Evolutionary conservation across 805 yeast genomes (phyloP), one percentile per base, ranked within the genome.

Genomic region (Lipomyces orientalis): DNA sequence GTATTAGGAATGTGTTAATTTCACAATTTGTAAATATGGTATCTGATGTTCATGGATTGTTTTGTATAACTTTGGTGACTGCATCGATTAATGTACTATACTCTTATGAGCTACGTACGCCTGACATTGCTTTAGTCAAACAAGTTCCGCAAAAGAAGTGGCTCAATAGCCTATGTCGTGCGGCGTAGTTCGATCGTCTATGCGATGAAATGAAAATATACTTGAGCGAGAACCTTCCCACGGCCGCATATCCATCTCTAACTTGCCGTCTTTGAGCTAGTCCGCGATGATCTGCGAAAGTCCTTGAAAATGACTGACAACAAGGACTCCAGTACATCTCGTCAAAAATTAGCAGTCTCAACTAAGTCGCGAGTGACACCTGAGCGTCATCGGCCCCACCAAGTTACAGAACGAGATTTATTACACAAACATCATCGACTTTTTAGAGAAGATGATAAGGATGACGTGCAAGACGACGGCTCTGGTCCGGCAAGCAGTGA

Each of bases 381-480:
- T n/a, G 16, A 19, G n/a, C 49, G 3, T 0, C 22, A 43, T n/a
- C 49, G 49, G 10, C 22, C 10, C 16, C 34, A 12, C 8, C 34
- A 8, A 14, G 69, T 66, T 7, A 66, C 69, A 9, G 69, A 66
- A 46, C 61, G 69, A 43, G 69, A 66, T 55, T 57, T 66, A 5
- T 61, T 66, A 19, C 67, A 54, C 22, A 52, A 33, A 19, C 62
- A 60, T 31, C 64, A 66, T 35, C 35, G 66, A 59, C 33, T 66
- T 14, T 8, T 66, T 35, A 63, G 69, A 64, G 61, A 65, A 31
- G 63, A 62, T 10, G 54, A 49, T 34, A 25, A 35, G 6, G 57
- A 52, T 14, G 33, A 51, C 46, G 58, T 6, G 6, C 37, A 34
- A 14, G 54, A 34, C 16, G 46, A 9, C 19, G 62, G 8, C 3